Evolutionary conservation across 768 basidiomycete genomes (phyloP), one percentile per base, ranked within the genome.

Genomic region (Mycena polygramma): DNA sequence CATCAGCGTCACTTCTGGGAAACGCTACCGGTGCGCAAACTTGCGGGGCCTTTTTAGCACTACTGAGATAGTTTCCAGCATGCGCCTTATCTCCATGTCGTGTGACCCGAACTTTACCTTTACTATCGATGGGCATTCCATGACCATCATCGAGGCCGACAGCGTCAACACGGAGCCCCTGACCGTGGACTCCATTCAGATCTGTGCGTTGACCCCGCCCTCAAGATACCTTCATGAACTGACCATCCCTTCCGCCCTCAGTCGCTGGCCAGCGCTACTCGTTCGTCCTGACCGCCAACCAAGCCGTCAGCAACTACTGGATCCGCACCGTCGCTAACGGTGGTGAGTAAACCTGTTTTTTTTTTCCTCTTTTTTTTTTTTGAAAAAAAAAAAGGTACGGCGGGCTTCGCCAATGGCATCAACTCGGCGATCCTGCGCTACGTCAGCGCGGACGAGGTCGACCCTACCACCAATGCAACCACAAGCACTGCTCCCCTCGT

Each of bases 391-490:
- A n/a, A n/a, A n/a, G n/a, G n/a, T n/a, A 69, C 60, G 6, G 55
- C 77, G 19, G 81, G 74, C 20, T 85, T 84, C 59, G 73, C 69
- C 0, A 79, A 77, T n/a, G 83, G 83, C 7, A 79, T 84, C 69
- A 88, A 87, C 75, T 81, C 81, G 39, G 89, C 87, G 7, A 88
- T 90, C 65, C 75, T 90, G 39, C 83, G 87, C 49, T 90, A 90
- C 64, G 74, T 46, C 1, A 86, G 85, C 15, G 89, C 89, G 13
- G 24, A 49, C n/a, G 59, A 45, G 1, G 15, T 26, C 13, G 70
- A 71, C 19, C 75, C 81, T 0, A 59, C 63, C 17, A 83, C 82
- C 43, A 59, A 74, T 57, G 7, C 73, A 68, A 49, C 73, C 65
- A 60, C 65, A 35, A 64, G 57, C 5, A 36, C 57, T 11, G 77